Base-by-base conservation (phyloP, 768 basidiomycete species). In the Ephemerocybe angulata region DNA sequence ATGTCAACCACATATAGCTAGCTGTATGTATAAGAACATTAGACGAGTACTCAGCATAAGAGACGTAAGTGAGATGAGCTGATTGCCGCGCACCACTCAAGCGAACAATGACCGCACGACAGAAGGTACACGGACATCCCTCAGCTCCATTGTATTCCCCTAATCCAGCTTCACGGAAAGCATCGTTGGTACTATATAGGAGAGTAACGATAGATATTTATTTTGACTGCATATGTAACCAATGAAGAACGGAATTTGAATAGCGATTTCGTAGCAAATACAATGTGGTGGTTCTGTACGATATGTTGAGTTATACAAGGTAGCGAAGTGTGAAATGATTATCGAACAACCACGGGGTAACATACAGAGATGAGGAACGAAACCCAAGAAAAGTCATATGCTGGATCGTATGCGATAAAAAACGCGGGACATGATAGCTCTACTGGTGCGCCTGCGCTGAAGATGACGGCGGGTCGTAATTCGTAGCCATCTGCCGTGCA, bases 401-500 rank as follows among this genome's bases (percentile, higher is more conserved):
- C 43, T 24, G 25, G 27, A 27, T 24, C 43, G 43, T 41, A 19
- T 19, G 10, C 7, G 33, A 8, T 17, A 35, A 35, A 35, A 35
- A 35, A 12, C 10, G 43, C 11, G 12, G 21, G 13, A 4, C 4
- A 8, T 21, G n/a, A 15, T 27, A 13, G 25, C 19, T 47, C 15
- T 41, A 41, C 15, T 27, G 28, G 21, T n/a, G 48, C 12, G 21
- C 31, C 25, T 50, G 48, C 12, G 31, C 24, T 38, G 56, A 29
- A 8, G 55, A 42, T 33, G 61, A 56, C n/a, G 58, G 56, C 29
- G 62, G 65, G n/a, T 51, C 55, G 19, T 56, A 51, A 44, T 54
- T 50, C 10, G 61, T 59, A 8, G 58, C 55, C 6, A 50, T 48
- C 46, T 66, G 66, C 35, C 65, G 65, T 8, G 64, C 61, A 24